phyloP scores from a whole-genome alignment of 768 basidiomycete species.

The Russula emetica region DNA sequence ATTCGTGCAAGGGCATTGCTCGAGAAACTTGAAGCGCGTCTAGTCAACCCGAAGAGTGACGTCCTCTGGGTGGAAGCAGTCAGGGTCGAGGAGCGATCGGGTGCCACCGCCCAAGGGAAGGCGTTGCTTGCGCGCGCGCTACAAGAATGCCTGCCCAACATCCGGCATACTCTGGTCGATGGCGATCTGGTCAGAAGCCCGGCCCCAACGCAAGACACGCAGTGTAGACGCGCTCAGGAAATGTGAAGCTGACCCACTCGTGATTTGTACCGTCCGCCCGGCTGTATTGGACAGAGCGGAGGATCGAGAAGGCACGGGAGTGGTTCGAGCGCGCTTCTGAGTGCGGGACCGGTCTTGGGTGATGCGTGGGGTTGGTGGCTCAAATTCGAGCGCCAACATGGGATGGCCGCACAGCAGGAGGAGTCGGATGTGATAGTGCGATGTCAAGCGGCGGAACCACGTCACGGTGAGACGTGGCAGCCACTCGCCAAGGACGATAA shows the following conservation, averaged over 20 bases:
- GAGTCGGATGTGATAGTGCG: constrained; percentile 55
- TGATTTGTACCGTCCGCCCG: constrained; percentile 84
- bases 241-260: too few relatives aligned
- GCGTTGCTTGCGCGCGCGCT: too few relatives aligned
- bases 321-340: constrained; percentile 89
- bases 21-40: too few relatives aligned
- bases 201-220: too few relatives aligned
- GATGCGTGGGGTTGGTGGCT: constrained; percentile 98
- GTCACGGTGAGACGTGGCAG: constrained; percentile 84
- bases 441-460: constrained; percentile 77
- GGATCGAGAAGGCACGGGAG: constrained; percentile 89
- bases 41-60: constrained; percentile 79
- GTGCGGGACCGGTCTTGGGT: constrained; percentile 51
- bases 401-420: constrained; percentile 69
- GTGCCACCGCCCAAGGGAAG: constrained; percentile 53
- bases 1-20: too few relatives aligned
- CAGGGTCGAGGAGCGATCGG: constrained; percentile 88
- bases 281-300: constrained; percentile 91
- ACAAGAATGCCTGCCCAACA: too few relatives aligned
- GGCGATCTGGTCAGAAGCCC: too few relatives aligned
- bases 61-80: constrained; percentile 89
- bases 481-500: constrained; percentile 72
- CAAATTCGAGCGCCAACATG: constrained; percentile 92
- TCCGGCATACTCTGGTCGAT: too few relatives aligned
- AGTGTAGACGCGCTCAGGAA: too few relatives aligned